Base-by-base conservation (phyloP, 2,329 filamentous ascomycete species). In the Diaporthe vaccinii region DNA sequence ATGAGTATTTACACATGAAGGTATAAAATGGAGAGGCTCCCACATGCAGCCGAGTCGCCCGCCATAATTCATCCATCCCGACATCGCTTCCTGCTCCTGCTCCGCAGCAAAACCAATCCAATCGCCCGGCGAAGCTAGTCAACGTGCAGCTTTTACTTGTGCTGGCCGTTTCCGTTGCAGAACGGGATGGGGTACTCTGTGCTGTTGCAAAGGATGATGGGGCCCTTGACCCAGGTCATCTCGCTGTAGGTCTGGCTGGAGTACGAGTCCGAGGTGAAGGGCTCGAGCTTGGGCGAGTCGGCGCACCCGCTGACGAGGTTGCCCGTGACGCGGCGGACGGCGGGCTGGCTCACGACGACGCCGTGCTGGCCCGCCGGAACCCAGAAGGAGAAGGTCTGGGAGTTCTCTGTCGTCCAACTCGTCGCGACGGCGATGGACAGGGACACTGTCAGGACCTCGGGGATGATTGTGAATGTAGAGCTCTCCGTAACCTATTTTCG, bases 181-280 rank as follows among this genome's bases (percentile, higher is more conserved):
- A 78, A 85, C 20, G 80, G 80, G 39, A 86, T 55, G 7, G 84
- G 84, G 70, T 84, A 84, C 1, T 46, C 75, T 58, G 82, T 82
- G 73, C 82, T 81, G 51, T 79, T 81, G 79, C 85, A 86, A 2
- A 86, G 79, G 9, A 77, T 74, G 65, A 86, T 85, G 14, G 81
- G 79, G 17, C 85, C 85, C 78, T 84, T 81, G 14, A 86, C 84
- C 84, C 85, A 86, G 34, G 76, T 75, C 75, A 86, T 74, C 46
- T 78, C 76, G 22, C 78, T 80, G 69, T 80, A 84, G 17, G 53
- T 73, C 79, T 83, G 82, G 74, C 77, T 79, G 1, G 77, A 73
- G 76, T 84, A 85, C 2, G 79, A 81, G 77, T 86, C 84, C n/a
- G 78, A 80, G 72, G 79, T 79, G 77, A 83, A 86, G 46, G 77